Percentiles rank a stretch among this genome's conserved stretches.
Evolutionary conservation across 805 yeast genomes (phyloP).

Genomic region (Pichia deserticola): DNA sequence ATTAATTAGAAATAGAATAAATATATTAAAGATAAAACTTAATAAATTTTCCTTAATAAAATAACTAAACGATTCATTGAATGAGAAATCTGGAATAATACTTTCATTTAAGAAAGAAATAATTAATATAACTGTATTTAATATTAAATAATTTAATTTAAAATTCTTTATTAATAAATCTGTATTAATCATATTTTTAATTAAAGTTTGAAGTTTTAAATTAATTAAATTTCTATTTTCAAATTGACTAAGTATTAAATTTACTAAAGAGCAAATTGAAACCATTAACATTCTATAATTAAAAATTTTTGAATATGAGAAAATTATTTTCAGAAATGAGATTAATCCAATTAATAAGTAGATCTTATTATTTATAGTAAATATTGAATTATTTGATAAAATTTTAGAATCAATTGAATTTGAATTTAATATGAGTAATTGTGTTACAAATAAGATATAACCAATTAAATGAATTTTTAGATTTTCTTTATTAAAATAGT

Average conservation of each 20-base stretch:
- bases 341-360: not conserved
- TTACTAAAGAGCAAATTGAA: conserved; percentile 24
- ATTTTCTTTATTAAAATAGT: not conserved
- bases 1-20: conserved; percentile 10
- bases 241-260: conserved; percentile 25
- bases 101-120: conserved; percentile 10
- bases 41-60: conserved; percentile 8
- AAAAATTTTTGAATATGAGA: conserved; percentile 12
- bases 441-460: conserved; percentile 2
- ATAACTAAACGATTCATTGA: not conserved
- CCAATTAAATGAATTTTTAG: conserved; percentile 2
- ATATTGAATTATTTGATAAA: not conserved
- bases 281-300: conserved; percentile 26
- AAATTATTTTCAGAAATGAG: conserved; percentile 7
- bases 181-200: conserved; percentile 19
- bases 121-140: conserved; percentile 10
- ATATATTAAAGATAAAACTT: conserved; percentile 10
- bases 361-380: not conserved
- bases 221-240: conserved; percentile 15
- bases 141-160: conserved; percentile 18
- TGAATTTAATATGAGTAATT: not conserved
- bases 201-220: conserved; percentile 5
- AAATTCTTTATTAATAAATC: conserved; percentile 18
- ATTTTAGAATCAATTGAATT: not conserved
- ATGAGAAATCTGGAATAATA: conserved; percentile 7